Evolutionary conservation across 805 yeast genomes (phyloP), one percentile per base, ranked within the genome.

Genomic region (Saccharomycopsis amapae): DNA sequence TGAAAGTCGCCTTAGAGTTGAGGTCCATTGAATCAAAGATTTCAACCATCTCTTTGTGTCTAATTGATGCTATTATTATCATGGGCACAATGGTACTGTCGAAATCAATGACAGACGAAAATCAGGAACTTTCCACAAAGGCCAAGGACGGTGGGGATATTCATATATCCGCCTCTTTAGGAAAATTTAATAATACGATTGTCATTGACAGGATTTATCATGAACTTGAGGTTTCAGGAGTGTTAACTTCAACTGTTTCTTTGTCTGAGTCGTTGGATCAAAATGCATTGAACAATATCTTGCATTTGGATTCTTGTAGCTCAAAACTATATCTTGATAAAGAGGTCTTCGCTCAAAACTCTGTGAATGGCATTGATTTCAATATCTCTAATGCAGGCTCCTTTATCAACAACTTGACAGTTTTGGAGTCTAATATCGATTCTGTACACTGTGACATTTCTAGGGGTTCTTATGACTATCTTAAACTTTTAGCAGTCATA

Each of bases 391-490:
- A 23, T 10, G 28, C 20, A 9, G 39, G 45, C 5, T 18, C 17
- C 10, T 2, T 34, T 10, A 13, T 34, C 6, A 7, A 22, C 10
- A 44, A 44, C 12, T 30, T 47, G 12, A 38, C 31, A 20, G 25
- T 46, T 5, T 5, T 37, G 13, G 33, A 32, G 13, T 19, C 13
- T n/a, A 19, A 23, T 17, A 18, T 42, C 9, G 44, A 31, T 12
- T 10, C 37, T 12, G 17, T 42, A 3, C 10, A 20, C 15, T 9
- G 24, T 20, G 46, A 42, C 20, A 12, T 25, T 12, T 17, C 50
- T 5, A 37, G 28, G 19, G 50, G 50, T 2, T 47, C 50, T 7
- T 39, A 13, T n/a, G 47, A 42, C 9, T 47, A 47, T 28, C 25
- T 42, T 5, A 26, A 35, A 13, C 35, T 42, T 24, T 33, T 46